Conservation (phyloP, 805 yeast species). For the Suhomyces kilbournensis region DNA sequence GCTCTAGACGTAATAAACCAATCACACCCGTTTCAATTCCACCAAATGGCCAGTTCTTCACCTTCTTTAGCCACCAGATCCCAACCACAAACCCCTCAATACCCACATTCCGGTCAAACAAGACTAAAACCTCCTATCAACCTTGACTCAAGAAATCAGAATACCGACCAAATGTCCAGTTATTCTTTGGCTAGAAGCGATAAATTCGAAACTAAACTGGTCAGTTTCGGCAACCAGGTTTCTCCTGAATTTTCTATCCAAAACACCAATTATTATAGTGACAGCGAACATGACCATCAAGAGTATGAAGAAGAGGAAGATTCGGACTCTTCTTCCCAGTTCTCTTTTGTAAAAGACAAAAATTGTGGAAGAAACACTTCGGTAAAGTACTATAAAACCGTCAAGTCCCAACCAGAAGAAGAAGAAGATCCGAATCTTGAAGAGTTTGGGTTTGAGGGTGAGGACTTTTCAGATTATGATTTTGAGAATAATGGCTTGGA, state of each 20-base stretch:
- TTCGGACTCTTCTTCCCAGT: conserved; percentile 33
- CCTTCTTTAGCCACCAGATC: conserved; percentile 1
- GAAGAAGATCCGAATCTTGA: conserved; percentile 3
- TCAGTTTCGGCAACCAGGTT: conserved; percentile 4
- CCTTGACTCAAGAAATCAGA: too few species aligned
- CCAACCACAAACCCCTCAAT: conserved; percentile 2
- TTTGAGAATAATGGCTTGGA: conserved; percentile 42
- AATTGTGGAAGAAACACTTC: conserved; percentile 52
- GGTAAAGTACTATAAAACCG: conserved; percentile 48
- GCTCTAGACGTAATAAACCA: not conserved
- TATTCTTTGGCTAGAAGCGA: not conserved
- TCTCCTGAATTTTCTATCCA: not conserved
- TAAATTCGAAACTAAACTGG: conserved; percentile 9
- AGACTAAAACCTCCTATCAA: conserved; percentile 5
- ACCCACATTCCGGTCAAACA: not conserved
- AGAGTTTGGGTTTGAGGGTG: conserved; percentile 22
- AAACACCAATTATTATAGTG: not conserved
- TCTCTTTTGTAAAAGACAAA: conserved; percentile 49
- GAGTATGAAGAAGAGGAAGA: conserved; percentile 5
- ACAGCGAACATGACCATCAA: conserved; percentile 3
- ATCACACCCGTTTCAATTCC: not conserved
- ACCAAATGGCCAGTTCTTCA: not conserved
- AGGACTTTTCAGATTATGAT: conserved; percentile 34
- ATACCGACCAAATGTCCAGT: not conserved
- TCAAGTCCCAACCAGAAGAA: conserved; percentile 17